Evolutionary conservation across 2,329 filamentous ascomycete genomes (phyloP), one percentile per base, ranked within the genome.

Genomic region (Verticillium tricorpus): DNA sequence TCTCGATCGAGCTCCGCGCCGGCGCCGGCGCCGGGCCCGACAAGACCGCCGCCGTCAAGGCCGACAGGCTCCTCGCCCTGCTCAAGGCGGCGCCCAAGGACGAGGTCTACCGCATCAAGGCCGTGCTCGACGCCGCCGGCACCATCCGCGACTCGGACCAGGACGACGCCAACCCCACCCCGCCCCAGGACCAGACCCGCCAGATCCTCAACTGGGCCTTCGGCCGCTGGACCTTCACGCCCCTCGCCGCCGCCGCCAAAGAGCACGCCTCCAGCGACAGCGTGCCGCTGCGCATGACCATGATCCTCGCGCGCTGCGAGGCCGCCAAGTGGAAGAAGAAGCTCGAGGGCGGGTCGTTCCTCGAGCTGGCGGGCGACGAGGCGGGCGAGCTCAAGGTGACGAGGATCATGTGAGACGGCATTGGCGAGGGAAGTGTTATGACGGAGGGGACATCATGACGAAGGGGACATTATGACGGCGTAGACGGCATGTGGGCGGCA

Each of bases 191-290:
- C 6, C 61, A 70, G 9, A 73, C 70, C 2, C 82, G 91, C 61
- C 97, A 95, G 72, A 97, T 99, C 55, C 83, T 99, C 63, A 99
- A 99, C 74, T 99, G 95, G 95, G 95, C 95, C 0, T 99, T 99
- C 77, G 93, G 93, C 0, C 85, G 95, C 34, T 99, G 95, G 94
- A 96, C 88, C 0, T 97, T 94, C 71, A 96, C 93, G 1, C 81
- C 85, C 5, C 70, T 83, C 4, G 70, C 73, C 0, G 72, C 73
- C 8, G 70, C 71, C 1, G 71, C 72, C 1, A 71, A 70, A 11
- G 83, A 88, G 72, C 83, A 87, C 71, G 73, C 80, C 66, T 81
- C 85, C 39, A 84, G 84, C 69, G 76, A 80, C 39, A 78, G 89
- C 56, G 74, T 81, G 1, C 76, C 82, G 17, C 73, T 92, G 66